A percentile compares a stretch with the other conserved stretches of the same genome.
phyloP scores from a whole-genome alignment of 2,329 filamentous ascomycete genomes.

The Sordariomycetes sp. region DNA sequence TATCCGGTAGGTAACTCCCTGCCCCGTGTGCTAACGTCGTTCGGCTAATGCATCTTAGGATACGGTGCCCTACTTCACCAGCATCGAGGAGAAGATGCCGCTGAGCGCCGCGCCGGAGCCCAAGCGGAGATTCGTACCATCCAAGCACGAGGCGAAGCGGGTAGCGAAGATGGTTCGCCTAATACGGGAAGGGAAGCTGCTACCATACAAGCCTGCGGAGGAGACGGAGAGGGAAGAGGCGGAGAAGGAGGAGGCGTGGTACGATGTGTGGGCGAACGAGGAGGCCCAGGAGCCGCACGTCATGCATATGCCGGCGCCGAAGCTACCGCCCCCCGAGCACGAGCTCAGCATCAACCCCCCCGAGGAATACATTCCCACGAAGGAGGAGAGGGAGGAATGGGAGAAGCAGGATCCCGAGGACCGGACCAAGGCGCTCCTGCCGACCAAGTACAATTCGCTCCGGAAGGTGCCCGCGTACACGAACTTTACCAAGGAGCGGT shows the following conservation, averaged over 20 bases:
- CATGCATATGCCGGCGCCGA: slow-evolving; percentile 93
- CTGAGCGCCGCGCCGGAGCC: slow-evolving; percentile 89
- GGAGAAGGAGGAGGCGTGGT: slow-evolving; percentile 58
- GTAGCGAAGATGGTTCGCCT: slow-evolving; percentile 96
- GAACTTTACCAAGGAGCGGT: slow-evolving; percentile 84
- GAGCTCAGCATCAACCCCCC: slow-evolving; percentile 96
- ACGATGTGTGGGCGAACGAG: slow-evolving; percentile 94
- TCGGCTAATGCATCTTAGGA: slow-evolving; percentile 33
- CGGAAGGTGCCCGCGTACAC: slow-evolving; percentile 89
- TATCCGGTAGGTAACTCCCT: slow-evolving; percentile 51
- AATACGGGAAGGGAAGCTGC: slow-evolving; percentile 84
- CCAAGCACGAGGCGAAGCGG: slow-evolving; percentile 91
- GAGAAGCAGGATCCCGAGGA: slow-evolving; percentile 80
- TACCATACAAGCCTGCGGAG: slow-evolving; percentile 71
- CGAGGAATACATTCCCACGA: slow-evolving; percentile 79
- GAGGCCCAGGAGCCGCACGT: slow-evolving; percentile 67
- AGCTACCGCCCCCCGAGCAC: slow-evolving; percentile 83
- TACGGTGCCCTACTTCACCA: slow-evolving; percentile 87
- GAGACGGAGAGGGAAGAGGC: slow-evolving; percentile 56
- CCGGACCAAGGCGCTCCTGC: slow-evolving; percentile 76
- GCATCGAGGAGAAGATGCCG: slow-evolving; percentile 85
- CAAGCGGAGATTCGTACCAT: slow-evolving; percentile 88
- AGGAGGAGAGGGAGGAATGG: slow-evolving; percentile 76
- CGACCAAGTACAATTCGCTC: slow-evolving; percentile 68
- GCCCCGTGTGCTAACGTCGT: background rate